Evolutionary conservation across 192 early-diverging fungal species (phyloP).

Genomic region (Coemansia sp.): DNA sequence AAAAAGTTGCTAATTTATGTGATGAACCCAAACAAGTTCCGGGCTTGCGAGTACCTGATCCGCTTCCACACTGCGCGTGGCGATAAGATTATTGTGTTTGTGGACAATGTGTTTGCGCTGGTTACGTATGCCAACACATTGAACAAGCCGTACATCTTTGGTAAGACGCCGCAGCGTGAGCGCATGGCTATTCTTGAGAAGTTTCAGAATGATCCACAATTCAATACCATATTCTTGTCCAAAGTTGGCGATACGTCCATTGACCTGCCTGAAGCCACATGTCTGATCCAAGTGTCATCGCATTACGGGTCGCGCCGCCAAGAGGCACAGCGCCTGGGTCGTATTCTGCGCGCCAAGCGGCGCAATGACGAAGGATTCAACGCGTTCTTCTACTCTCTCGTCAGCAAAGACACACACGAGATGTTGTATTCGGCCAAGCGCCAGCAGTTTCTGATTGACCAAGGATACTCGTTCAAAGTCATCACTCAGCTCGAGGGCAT

Average conservation of each 20-base stretch:
- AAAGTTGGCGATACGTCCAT: slow-evolving; percentile 99
- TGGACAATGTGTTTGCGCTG: slow-evolving; percentile 97
- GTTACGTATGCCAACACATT: slow-evolving; percentile 86
- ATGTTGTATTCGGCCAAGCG: slow-evolving; percentile 98
- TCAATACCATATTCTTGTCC: slow-evolving; percentile 88
- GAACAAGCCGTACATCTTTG: slow-evolving; percentile 85
- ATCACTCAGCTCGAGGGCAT: slow-evolving; percentile 95
- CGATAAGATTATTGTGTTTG: slow-evolving; percentile 99
- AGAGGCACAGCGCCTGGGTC: slow-evolving; percentile 95
- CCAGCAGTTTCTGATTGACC: slow-evolving; percentile 99
- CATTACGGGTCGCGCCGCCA: slow-evolving; percentile 98
- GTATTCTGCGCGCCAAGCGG: slow-evolving; percentile 92
- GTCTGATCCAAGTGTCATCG: slow-evolving; percentile 97
- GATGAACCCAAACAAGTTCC: slow-evolving; percentile 98
- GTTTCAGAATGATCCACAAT: slow-evolving; percentile 87
- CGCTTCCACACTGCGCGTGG: slow-evolving; percentile 86
- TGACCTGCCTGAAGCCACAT: slow-evolving; percentile 97
- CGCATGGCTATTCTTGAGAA: slow-evolving; percentile 89
- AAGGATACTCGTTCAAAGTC: slow-evolving; percentile 99
- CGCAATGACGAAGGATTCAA: slow-evolving; percentile 93
- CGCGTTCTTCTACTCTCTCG: slow-evolving; percentile 98
- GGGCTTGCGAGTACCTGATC: slow-evolving; percentile 96
- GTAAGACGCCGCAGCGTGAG: slow-evolving; percentile 85
- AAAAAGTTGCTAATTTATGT: slow-evolving; percentile 85
- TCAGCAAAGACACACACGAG: slow-evolving; percentile 97